Conservation (phyloP, 176 grass and related monocot genomes). For the Paspalum notatum region DNA sequence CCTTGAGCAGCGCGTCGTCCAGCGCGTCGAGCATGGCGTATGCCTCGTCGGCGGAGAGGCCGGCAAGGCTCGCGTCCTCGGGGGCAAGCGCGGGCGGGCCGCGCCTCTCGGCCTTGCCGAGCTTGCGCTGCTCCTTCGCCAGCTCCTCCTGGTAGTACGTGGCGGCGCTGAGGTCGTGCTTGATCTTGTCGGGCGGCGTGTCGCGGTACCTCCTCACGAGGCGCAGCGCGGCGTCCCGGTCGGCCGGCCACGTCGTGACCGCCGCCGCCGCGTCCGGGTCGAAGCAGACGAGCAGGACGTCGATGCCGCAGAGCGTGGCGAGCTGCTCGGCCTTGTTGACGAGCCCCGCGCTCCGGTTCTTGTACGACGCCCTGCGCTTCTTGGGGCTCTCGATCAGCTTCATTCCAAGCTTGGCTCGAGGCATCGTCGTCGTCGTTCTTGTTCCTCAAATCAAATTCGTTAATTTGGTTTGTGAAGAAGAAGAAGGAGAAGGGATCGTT, state of each 20-base stretch:
- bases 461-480: background rate
- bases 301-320: constrained; percentile 26
- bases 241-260: constrained; percentile 14
- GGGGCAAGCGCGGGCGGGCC: background rate
- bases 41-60: background rate
- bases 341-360: constrained; percentile 28
- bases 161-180: background rate
- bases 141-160: constrained; percentile 28
- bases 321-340: constrained; percentile 22
- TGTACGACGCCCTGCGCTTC: constrained; percentile 29
- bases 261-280: background rate
- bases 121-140: constrained; percentile 17
- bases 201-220: background rate
- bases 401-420: constrained; percentile 23
- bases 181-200: background rate
- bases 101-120: constrained; percentile 17
- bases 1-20: background rate
- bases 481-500: no score
- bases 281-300: constrained; percentile 21
- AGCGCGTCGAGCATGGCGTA: background rate
- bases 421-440: background rate
- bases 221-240: background rate
- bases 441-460: background rate
- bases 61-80: constrained; percentile 1
- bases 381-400: constrained; percentile 24